Conservation (phyloP, 176 grass and related monocot genomes). For the Oryza australiensis region DNA sequence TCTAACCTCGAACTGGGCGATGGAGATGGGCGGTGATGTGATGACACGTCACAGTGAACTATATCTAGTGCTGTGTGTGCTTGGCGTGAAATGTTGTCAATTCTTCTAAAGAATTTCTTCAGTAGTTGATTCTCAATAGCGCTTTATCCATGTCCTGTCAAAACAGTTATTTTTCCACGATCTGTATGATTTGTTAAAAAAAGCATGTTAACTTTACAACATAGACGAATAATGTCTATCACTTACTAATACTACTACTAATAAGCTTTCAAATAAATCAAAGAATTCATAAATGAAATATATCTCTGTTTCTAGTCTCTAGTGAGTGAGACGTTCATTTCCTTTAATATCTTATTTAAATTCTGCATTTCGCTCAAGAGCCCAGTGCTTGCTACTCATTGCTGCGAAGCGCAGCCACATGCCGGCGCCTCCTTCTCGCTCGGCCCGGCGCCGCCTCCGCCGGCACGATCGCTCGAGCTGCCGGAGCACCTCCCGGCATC, state of each 20-base stretch:
- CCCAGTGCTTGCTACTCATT: slow-evolving; percentile 27
- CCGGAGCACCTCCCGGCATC: slow-evolving; percentile 66
- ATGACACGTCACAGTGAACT: too few relatives aligned
- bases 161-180: too few relatives aligned
- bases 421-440: slow-evolving; percentile 27
- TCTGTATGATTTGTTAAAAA: too few relatives aligned
- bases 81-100: too few relatives aligned
- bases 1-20: too few relatives aligned
- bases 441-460: slow-evolving; percentile 29
- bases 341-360: neutral
- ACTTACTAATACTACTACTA: neutral
- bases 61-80: too few relatives aligned
- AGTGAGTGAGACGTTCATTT: neutral
- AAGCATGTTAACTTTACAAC: too few relatives aligned
- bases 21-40: too few relatives aligned
- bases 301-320: neutral
- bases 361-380: neutral
- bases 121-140: too few relatives aligned
- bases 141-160: too few relatives aligned
- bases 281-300: slow-evolving; percentile 20
- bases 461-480: slow-evolving; percentile 77
- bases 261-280: slow-evolving; percentile 15
- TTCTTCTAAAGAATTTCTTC: too few relatives aligned
- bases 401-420: slow-evolving; percentile 34
- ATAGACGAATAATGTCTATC: too few relatives aligned